These are phyloP conservation scores for Beauveria caledonica DNA, from an alignment of 2,329 filamentous ascomycete species.

Conservation along the genomic window DNA sequence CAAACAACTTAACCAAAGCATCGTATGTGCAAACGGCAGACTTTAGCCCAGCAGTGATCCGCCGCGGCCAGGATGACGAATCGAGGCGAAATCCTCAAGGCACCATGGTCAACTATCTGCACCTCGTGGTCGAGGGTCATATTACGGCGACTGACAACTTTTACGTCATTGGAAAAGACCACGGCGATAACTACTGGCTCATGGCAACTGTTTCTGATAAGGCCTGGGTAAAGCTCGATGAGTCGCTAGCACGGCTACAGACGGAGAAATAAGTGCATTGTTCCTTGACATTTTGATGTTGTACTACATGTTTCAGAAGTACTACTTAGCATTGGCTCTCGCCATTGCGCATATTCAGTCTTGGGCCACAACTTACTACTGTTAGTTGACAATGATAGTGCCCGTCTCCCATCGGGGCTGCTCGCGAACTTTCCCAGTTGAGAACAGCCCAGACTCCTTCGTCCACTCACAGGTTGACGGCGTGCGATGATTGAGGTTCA, in stretches of 20 bases:
- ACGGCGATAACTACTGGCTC: conserved; percentile 1
- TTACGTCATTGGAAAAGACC: background rate
- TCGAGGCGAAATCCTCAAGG: background rate
- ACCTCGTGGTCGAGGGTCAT: background rate
- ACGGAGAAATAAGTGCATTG: background rate
- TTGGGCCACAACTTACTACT: background rate
- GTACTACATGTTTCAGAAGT: background rate
- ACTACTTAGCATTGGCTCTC: too few relatives aligned
- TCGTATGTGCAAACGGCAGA: background rate
- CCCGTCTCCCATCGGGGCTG: background rate
- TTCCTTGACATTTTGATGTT: background rate
- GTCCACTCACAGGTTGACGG: conserved; percentile 1
- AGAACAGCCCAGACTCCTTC: background rate
- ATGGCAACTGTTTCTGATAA: conserved; percentile 3
- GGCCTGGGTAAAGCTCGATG: background rate
- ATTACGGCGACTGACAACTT: background rate
- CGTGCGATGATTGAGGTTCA: background rate
- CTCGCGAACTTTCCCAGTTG: background rate
- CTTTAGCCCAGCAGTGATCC: background rate
- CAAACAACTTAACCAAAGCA: conserved; percentile 2
- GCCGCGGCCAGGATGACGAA: background rate
- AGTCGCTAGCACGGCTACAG: background rate
- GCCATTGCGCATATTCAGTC: background rate
- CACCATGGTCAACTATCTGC: conserved; percentile 2
- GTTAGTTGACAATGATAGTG: background rate